Percentiles rank a stretch among this genome's conserved stretches.
These are phyloP conservation scores for Rutstroemia sp. DNA, from an alignment of 2,329 filamentous ascomycete genomes.

Conservation along the genomic window DNA sequence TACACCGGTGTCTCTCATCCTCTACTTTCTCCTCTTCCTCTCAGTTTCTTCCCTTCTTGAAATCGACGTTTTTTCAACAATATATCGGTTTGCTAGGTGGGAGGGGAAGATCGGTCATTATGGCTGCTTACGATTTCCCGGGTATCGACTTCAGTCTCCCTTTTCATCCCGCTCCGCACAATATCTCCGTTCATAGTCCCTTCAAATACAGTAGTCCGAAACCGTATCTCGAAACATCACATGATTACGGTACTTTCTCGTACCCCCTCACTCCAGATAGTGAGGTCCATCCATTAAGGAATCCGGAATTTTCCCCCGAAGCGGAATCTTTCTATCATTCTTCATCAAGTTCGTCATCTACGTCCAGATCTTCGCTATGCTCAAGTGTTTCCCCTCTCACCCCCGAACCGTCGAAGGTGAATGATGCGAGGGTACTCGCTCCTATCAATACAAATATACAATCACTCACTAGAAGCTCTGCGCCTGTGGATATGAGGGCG, in stretches of 20 bases:
- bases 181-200: not conserved
- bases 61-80: too few species aligned
- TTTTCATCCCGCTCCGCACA: not conserved
- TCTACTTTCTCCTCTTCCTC: not conserved
- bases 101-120: not conserved
- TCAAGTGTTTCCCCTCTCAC: not conserved
- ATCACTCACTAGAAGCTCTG: too few species aligned
- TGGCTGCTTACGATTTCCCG: constrained; percentile 4
- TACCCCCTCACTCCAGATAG: not conserved
- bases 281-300: not conserved
- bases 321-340: not conserved
- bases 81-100: not conserved
- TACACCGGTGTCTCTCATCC: not conserved
- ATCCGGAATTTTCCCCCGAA: too few species aligned
- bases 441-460: too few species aligned
- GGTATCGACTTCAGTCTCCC: constrained; percentile 1
- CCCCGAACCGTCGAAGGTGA: not conserved
- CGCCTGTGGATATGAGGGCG: too few species aligned
- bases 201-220: not conserved
- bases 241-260: constrained; percentile 2
- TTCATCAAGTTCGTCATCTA: not conserved
- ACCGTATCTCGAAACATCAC: not conserved
- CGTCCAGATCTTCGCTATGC: not conserved
- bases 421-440: not conserved
- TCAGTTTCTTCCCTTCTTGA: not conserved